Evolutionary conservation across 139 green algal species (phyloP).

Genomic region (Spirogloea muscicola): DNA sequence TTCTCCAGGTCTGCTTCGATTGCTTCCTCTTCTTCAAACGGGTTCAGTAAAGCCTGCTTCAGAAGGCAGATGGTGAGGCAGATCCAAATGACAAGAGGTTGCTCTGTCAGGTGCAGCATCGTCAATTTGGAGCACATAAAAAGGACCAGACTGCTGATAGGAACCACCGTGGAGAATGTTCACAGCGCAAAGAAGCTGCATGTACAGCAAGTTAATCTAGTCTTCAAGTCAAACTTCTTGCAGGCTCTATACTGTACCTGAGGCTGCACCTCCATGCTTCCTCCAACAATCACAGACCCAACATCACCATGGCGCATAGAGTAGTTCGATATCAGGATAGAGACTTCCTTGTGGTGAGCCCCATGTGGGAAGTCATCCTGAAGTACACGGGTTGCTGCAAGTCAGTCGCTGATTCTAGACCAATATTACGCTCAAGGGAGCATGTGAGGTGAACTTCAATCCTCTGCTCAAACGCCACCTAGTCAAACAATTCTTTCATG

Average conservation of each 20-base stretch:
- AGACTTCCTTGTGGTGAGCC: conserved; percentile 57
- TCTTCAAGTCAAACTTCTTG: not conserved
- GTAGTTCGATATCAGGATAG: conserved; percentile 70
- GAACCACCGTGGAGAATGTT: not conserved
- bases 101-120: not conserved
- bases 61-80: not conserved
- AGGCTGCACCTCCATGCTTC: conserved; percentile 45
- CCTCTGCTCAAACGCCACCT: too few species aligned
- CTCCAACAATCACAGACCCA: conserved; percentile 80
- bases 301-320: conserved; percentile 61
- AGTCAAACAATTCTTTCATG: too few species aligned
- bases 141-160: not conserved
- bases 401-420: not conserved
- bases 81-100: not conserved
- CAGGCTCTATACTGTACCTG: not conserved
- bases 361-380: conserved; percentile 42
- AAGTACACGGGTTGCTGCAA: not conserved
- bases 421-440: not conserved
- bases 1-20: conserved; percentile 48
- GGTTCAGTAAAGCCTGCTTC: conserved; percentile 12
- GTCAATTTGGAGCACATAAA: not conserved
- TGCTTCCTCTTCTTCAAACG: conserved; percentile 18
- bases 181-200: not conserved
- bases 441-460: too few species aligned
- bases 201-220: not conserved